These are phyloP conservation scores for Cenchrus fungigraminus DNA, from an alignment of 176 grass and related monocot genomes.

Conservation along the genomic window DNA sequence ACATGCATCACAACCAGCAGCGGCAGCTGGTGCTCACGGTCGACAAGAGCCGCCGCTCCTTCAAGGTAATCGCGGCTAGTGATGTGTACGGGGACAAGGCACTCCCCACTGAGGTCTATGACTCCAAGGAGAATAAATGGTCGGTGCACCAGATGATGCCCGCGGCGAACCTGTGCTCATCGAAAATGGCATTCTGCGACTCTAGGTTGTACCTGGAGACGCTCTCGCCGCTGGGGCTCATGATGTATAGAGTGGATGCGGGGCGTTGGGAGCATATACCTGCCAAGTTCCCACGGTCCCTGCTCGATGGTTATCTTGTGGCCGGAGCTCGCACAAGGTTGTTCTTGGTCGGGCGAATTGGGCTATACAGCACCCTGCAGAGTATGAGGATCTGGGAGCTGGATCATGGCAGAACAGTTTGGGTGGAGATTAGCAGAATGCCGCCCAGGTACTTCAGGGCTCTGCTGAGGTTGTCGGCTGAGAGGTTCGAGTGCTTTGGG, in stretches of 20 bases:
- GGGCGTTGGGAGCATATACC: constrained; percentile 91
- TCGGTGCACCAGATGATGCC: constrained; percentile 90
- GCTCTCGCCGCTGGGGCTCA: constrained; percentile 89
- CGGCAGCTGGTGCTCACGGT: constrained; percentile 83
- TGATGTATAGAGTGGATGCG: constrained; percentile 82
- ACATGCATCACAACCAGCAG: constrained; percentile 90
- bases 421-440: constrained; percentile 96
- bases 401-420: constrained; percentile 80
- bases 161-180: constrained; percentile 82
- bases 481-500: constrained; percentile 98
- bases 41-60: constrained; percentile 50
- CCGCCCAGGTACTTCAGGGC: constrained; percentile 88
- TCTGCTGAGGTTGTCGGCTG: constrained; percentile 82
- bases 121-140: constrained; percentile 69
- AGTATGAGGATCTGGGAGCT: constrained; percentile 99
- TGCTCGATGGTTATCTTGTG: constrained; percentile 93
- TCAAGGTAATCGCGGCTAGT: constrained; percentile 83
- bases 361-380: constrained; percentile 92
- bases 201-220: constrained; percentile 93
- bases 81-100: constrained; percentile 84
- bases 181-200: constrained; percentile 94
- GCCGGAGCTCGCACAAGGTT: constrained; percentile 74
- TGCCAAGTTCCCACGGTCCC: constrained; percentile 86
- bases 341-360: constrained; percentile 88
- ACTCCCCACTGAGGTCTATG: constrained; percentile 89